phyloP scores from a whole-genome alignment of 495 filamentous ascomycete species.

The Viridothelium virens region DNA sequence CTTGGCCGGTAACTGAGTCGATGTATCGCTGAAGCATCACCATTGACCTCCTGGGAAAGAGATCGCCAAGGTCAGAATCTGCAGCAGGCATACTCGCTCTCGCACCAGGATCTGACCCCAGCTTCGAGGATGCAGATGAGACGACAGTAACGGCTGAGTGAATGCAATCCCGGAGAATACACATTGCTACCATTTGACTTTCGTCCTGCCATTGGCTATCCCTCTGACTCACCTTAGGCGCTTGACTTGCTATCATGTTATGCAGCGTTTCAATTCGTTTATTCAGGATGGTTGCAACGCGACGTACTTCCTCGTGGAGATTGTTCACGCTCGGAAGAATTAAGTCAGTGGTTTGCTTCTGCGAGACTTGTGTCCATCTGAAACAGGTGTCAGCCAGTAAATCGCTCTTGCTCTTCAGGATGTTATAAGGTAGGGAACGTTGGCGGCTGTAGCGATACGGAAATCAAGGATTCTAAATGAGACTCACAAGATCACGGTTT shows the following conservation, averaged over 20 bases:
- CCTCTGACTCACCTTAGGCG: constrained; percentile 5
- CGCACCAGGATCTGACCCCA: constrained; percentile 11
- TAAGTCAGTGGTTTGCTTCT: constrained; percentile 15
- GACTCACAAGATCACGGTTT: constrained; percentile 24
- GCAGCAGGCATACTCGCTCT: neutral
- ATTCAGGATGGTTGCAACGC: constrained; percentile 15
- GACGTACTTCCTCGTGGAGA: constrained; percentile 20
- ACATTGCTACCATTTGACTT: constrained; percentile 16
- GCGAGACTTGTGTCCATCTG: constrained; percentile 22
- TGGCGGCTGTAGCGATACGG: neutral
- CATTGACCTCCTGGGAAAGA: constrained; percentile 5
- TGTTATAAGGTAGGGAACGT: neutral
- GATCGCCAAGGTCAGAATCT: constrained; percentile 22
- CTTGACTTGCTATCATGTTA: constrained; percentile 4
- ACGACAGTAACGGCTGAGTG: constrained; percentile 21
- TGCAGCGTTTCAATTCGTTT: constrained; percentile 17
- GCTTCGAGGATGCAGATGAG: constrained; percentile 20
- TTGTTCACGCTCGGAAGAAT: constrained; percentile 20
- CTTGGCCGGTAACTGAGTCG: neutral
- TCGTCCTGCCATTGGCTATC: constrained; percentile 4
- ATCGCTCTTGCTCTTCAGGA: neutral
- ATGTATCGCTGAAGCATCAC: constrained; percentile 9
- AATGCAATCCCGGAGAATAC: constrained; percentile 21
- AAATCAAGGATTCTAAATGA: neutral
- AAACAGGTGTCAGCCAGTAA: neutral